Base-by-base conservation (phyloP, 2,329 filamentous ascomycete genomes). In the Westerdykella sp. region DNA sequence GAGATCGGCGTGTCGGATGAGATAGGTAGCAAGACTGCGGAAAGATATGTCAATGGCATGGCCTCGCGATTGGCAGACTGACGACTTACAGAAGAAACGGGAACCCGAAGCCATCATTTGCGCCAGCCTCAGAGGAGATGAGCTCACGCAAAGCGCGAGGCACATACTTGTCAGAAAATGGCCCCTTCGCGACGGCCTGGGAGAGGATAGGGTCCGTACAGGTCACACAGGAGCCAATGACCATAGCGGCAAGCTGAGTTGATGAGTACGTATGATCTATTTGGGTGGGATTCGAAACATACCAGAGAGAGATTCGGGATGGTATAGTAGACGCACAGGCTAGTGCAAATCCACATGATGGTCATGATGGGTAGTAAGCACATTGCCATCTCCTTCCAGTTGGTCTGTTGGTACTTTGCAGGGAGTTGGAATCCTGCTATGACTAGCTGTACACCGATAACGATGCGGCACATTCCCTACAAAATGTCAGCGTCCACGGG, bases 391-490 rank as follows among this genome's bases (percentile, higher is more conserved):
- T 79, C 77, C 43, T 72, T 75, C 65, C 73, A 75, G 2, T 71
- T 72, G 2, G 61, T 55, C 43, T 60, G 59, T 34, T 73, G 64
- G 57, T 82, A 83, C 54, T 72, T 75, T 35, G 75, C 75, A 0
- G 79, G 80, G 1, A 83, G 65, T 53, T 83, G 77, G 50, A 77
- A 82, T 21, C 79, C 80, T 2, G 77, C 78, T 45, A 82, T 82
- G 30, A 81, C 70, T n/a, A 82, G 69, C 50, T 83, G 79, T 2
- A 82, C 70, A 4, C 78, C 77, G 43, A 83, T 81, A 45, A 82
- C 77, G 22, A 83, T 68, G n/a, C 79, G 72, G 47, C 72, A 73
- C 6, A 81, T 53, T 11, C 73, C 74, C 59, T 72, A 28, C 6
- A 11, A 2, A 4, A 3, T 9, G 7, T 12, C 13, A 35, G 21